Evolutionary conservation across 352 stramenopile genomes (phyloP).

Genomic region (Phytophthora tentaculata): DNA sequence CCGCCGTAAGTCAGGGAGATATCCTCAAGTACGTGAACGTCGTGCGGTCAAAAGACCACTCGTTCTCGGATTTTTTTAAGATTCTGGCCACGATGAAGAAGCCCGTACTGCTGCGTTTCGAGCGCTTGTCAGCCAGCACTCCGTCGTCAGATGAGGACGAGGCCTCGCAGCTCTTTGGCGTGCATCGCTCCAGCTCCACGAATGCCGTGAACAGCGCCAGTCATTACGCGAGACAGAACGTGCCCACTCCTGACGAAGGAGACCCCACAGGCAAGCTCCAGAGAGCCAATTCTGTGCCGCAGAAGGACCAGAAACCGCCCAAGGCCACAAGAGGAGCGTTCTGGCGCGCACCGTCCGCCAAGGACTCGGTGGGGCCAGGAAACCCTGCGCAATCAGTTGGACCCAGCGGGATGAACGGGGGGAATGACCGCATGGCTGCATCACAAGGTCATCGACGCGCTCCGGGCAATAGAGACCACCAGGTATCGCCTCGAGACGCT

Average conservation of each 20-base stretch:
- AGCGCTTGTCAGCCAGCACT: slow-evolving; percentile 56
- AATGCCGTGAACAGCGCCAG: slow-evolving; percentile 41
- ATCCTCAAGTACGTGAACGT: slow-evolving; percentile 89
- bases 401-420: slow-evolving; percentile 12
- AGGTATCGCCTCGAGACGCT: slow-evolving; percentile 50
- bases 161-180: slow-evolving; percentile 45
- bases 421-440: slow-evolving; percentile 16
- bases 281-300: slow-evolving; percentile 65
- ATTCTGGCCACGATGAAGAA: slow-evolving; percentile 92
- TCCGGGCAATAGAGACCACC: slow-evolving; percentile 34
- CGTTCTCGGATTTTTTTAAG: slow-evolving; percentile 91
- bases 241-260: slow-evolving; percentile 23
- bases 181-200: slow-evolving; percentile 54
- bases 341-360: slow-evolving; percentile 54
- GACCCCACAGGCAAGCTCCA: slow-evolving; percentile 44
- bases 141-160: slow-evolving; percentile 60
- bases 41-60: slow-evolving; percentile 86
- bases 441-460: slow-evolving; percentile 26
- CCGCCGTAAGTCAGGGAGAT: slow-evolving; percentile 69
- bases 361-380: slow-evolving; percentile 38
- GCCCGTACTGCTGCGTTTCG: slow-evolving; percentile 84
- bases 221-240: slow-evolving; percentile 40
- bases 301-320: slow-evolving; percentile 52
- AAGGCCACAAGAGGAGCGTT: slow-evolving; percentile 61
- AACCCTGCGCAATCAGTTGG: slow-evolving; percentile 19